Evolutionary conservation across 1,284 basidiomycete species (phyloP), one percentile per base, ranked within the genome.

Genomic region (Taiwanofungus camphoratus): DNA sequence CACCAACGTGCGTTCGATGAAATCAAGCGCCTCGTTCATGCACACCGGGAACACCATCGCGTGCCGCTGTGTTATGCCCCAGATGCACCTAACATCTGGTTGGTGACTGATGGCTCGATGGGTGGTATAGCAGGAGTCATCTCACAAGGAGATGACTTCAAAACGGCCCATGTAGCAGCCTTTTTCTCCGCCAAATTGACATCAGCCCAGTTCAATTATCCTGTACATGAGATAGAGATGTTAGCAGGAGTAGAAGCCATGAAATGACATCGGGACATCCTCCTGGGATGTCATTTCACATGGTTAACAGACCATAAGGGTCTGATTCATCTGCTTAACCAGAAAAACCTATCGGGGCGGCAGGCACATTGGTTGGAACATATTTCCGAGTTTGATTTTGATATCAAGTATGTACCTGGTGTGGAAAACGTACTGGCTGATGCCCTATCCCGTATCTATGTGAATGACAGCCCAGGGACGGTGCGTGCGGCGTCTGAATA

Each of bases 401-500:
- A 42, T 0, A 54, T 61, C 18, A 15, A 45, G 11, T 58, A 61
- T 42, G 39, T 50, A 0, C 38, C 37, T 3, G 46, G 49, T 9
- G 18, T 24, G 1, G 30, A 37, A 3, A 50, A 50, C 20, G 44
- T 60, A 0, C 34, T 66, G 1, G 48, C 57, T 4, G 55, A 63
- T 32, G 58, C 52, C 0, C 63, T 67, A 12, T 67, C 61, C 0
- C 41, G 59, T 5, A 60, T 66, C 9, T 67, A 67, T 38, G 49
- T 41, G 2, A 42, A 58, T 33, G 61, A 67, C n/a, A 41, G 48
- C 0, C 16, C 31, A 5, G 60, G 60, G 5, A 52, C 44, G 0
- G 50, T 59, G 2, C 37, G 56, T 1, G 51, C 57, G 0, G 24
- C 27, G 2, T 44, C 29, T 12, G 63, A 64, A 44, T 65, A 52